Conservation (phyloP, 176 grass and related monocot species). For the Cenchrus americanus region DNA sequence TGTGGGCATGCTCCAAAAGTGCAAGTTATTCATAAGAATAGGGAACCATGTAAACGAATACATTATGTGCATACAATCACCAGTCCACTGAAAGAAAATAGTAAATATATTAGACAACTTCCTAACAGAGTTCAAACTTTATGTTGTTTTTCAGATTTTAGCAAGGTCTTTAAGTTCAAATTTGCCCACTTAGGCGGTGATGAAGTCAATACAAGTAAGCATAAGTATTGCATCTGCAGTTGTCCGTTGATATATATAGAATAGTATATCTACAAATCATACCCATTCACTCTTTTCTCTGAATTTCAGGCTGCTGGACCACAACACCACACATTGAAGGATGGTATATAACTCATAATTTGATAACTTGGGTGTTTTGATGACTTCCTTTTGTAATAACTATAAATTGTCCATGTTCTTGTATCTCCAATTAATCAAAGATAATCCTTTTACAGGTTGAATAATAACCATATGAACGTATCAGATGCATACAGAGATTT, state of each 20-base stretch:
- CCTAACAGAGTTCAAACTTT: constrained; percentile 29
- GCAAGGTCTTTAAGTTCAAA: constrained; percentile 94
- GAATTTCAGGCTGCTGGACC: constrained; percentile 80
- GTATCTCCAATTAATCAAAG: constrained; percentile 27
- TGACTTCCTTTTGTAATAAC: constrained; percentile 15
- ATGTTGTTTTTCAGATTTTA: constrained; percentile 82
- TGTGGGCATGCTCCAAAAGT: constrained; percentile 13
- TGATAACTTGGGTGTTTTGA: constrained; percentile 21
- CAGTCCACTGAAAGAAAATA: constrained; percentile 21
- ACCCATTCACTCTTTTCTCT: constrained; percentile 32
- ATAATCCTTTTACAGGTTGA: constrained; percentile 62
- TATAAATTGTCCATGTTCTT: constrained; percentile 9
- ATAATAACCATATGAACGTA: constrained; percentile 71
- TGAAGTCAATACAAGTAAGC: constrained; percentile 92
- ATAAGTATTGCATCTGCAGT: constrained; percentile 30
- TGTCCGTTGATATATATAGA: neutral
- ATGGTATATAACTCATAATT: constrained; percentile 62
- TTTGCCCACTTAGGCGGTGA: constrained; percentile 92
- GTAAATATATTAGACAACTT: constrained; percentile 13
- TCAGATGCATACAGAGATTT: constrained; percentile 82
- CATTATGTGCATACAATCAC: neutral
- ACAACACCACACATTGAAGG: constrained; percentile 63
- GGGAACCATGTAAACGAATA: neutral
- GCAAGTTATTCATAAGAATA: neutral
- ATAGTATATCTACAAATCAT: constrained; percentile 27